Conservation (phyloP, 352 stramenopile species). For the Globisporangium megalacanthum region DNA sequence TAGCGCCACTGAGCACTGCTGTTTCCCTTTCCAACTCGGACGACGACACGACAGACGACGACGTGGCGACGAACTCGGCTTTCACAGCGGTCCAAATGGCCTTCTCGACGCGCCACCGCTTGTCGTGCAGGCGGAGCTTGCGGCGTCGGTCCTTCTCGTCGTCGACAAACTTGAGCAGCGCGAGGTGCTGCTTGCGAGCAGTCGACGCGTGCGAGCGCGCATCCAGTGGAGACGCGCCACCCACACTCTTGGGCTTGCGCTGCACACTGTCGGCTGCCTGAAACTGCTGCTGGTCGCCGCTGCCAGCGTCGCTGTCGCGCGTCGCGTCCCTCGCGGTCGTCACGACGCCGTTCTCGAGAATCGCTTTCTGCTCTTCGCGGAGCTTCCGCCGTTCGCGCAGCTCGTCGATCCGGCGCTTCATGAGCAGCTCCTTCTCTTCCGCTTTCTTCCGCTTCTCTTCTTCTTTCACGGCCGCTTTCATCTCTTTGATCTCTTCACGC, state of each 20-base stretch:
- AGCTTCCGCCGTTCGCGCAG: conserved; percentile 54
- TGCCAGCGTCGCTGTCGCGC: conserved; percentile 2
- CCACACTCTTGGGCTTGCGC: conserved; percentile 14
- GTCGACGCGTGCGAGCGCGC: conserved; percentile 11
- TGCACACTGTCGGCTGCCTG: background rate
- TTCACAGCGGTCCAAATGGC: conserved; percentile 56
- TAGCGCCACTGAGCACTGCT: background rate
- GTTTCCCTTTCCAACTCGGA: background rate
- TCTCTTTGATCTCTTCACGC: conserved; percentile 65
- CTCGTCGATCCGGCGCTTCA: conserved; percentile 75
- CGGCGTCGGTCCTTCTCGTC: conserved; percentile 59
- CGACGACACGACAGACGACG: background rate
- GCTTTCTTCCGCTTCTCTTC: conserved; percentile 67
- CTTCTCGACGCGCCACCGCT: conserved; percentile 41
- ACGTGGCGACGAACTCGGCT: conserved; percentile 19
- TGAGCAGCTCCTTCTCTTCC: conserved; percentile 64
- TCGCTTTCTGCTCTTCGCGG: conserved; percentile 62
- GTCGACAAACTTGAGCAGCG: conserved; percentile 60
- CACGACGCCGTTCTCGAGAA: conserved; percentile 69
- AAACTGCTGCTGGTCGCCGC: background rate
- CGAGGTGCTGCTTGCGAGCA: conserved; percentile 44
- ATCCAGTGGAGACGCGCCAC: conserved; percentile 1
- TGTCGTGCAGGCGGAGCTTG: conserved; percentile 49
- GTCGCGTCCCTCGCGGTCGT: conserved; percentile 26
- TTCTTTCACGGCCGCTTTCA: conserved; percentile 59